Conservation (phyloP, 306 rosid species). For the Mucuna pruriens region DNA sequence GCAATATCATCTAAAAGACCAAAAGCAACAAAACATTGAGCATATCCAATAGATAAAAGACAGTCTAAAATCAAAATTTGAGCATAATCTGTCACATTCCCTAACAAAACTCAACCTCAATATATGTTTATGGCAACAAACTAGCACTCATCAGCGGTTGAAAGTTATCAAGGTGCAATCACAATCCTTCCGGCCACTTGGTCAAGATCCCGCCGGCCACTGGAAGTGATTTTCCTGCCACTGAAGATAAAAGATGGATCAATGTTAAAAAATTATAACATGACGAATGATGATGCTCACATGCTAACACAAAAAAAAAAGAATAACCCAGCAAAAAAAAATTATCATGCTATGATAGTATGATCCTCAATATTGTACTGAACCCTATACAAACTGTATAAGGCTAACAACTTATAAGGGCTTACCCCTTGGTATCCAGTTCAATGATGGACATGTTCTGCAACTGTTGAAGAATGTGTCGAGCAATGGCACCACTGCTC, state of each 20-base stretch:
- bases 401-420: background rate
- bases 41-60: conserved; percentile 19
- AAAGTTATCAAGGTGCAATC: conserved; percentile 44
- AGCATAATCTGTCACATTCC: conserved; percentile 30
- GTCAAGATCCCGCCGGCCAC: conserved; percentile 49
- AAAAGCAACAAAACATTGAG: conserved; percentile 7
- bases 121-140: background rate
- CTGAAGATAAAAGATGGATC: conserved; percentile 13
- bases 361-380: background rate
- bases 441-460: conserved; percentile 44
- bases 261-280: too few species aligned
- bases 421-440: conserved; percentile 45
- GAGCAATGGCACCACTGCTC: conserved; percentile 55
- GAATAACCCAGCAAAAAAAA: too few species aligned
- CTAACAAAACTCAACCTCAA: conserved; percentile 22
- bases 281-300: too few species aligned
- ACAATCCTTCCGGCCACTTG: conserved; percentile 49
- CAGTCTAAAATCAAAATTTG: conserved; percentile 39
- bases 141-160: background rate
- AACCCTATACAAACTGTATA: background rate
- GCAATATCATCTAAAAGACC: background rate
- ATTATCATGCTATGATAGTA: too few species aligned
- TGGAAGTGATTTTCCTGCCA: conserved; percentile 51
- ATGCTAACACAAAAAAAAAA: too few species aligned
- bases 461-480: conserved; percentile 51